These are phyloP conservation scores for Graphilbum ipis-grandicollis DNA, from an alignment of 2,329 filamentous ascomycete species.

Conservation along the genomic window DNA sequence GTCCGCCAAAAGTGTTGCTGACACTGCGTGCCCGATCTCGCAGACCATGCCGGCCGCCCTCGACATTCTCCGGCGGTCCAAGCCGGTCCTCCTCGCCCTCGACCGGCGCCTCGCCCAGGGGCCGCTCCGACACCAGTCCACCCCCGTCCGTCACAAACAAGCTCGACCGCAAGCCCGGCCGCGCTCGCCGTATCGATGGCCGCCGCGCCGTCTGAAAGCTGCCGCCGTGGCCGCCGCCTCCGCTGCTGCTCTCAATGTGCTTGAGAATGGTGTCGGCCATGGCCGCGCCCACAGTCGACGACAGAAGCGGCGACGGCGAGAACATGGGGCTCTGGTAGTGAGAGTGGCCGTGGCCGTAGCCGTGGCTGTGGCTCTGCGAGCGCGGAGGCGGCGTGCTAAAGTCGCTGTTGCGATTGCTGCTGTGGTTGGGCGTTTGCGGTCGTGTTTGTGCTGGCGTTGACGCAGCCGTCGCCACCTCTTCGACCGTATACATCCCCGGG, in stretches of 20 bases:
- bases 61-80: too few relatives aligned
- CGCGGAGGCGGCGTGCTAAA: neutral
- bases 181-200: constrained; percentile 27
- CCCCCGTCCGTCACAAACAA: constrained; percentile 37
- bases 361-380: neutral
- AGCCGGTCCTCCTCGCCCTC: constrained; percentile 8
- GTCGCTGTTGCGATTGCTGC: neutral
- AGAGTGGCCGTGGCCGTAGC: neutral
- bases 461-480: too few relatives aligned
- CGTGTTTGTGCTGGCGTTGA: neutral
- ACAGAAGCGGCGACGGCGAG: constrained; percentile 37
- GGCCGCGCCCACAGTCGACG: constrained; percentile 39
- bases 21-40: constrained; percentile 20
- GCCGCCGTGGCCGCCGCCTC: neutral
- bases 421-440: neutral
- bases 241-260: constrained; percentile 17
- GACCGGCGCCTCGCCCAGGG: constrained; percentile 18
- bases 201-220: constrained; percentile 20
- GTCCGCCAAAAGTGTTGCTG: constrained; percentile 19
- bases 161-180: constrained; percentile 33
- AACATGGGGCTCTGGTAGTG: constrained; percentile 31
- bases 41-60: neutral
- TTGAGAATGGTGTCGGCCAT: constrained; percentile 35
- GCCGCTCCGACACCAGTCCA: too few relatives aligned
- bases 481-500: constrained; percentile 8